Conservation (phyloP, 345 rosid genomes). For the Bruguiera gymnorhiza region DNA sequence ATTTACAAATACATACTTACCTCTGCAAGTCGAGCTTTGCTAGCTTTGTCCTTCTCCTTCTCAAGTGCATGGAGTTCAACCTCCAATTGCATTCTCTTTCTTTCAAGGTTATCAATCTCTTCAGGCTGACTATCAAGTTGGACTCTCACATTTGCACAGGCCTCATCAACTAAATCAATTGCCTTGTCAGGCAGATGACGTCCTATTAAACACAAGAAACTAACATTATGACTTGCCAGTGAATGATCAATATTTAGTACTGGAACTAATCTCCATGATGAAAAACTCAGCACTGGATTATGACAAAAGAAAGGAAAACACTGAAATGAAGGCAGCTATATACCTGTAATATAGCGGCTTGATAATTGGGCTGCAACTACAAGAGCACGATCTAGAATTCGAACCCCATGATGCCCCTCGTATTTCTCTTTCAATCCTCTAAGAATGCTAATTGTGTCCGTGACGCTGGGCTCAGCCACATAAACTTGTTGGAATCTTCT, state of each 20-base stretch:
- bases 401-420: slow-evolving; percentile 94
- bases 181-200: slow-evolving; percentile 95
- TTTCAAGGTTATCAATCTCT: slow-evolving; percentile 84
- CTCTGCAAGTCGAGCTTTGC: slow-evolving; percentile 81
- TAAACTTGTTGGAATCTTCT: slow-evolving; percentile 91
- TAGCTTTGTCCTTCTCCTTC: slow-evolving; percentile 89
- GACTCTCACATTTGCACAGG: slow-evolving; percentile 93
- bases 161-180: slow-evolving; percentile 90
- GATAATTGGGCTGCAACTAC: slow-evolving; percentile 88
- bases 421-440: slow-evolving; percentile 91
- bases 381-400: slow-evolving; percentile 81
- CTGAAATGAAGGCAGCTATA: not conserved
- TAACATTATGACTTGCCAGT: not conserved
- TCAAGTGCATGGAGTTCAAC: slow-evolving; percentile 89
- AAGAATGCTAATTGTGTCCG: slow-evolving; percentile 76
- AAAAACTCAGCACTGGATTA: too few relatives aligned
- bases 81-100: slow-evolving; percentile 83
- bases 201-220: slow-evolving; percentile 31
- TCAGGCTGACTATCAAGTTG: slow-evolving; percentile 97
- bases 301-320: not conserved
- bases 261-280: too few relatives aligned
- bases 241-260: too few relatives aligned
- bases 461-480: slow-evolving; percentile 88
- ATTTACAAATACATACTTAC: slow-evolving; percentile 30
- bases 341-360: slow-evolving; percentile 85